phyloP scores from a whole-genome alignment of 768 basidiomycete genomes.

The Hypholoma fasciculare region DNA sequence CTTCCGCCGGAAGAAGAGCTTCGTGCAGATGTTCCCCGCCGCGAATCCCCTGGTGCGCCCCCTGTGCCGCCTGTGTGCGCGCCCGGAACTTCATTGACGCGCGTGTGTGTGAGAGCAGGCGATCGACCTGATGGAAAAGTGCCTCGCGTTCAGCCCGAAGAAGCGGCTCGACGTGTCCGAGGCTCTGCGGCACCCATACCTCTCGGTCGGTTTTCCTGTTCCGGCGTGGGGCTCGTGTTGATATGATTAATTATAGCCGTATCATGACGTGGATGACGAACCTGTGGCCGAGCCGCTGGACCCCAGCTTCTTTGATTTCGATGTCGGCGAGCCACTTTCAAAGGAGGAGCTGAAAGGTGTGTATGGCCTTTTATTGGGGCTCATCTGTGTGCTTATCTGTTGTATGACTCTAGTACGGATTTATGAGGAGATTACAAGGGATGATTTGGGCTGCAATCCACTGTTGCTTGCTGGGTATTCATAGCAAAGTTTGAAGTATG shows the following conservation, averaged over 20 bases:
- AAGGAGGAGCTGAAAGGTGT: conserved; percentile 73
- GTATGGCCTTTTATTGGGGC: not conserved
- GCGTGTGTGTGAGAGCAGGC: conserved; percentile 39
- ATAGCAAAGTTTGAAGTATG: conserved; percentile 6
- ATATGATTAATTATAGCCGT: conserved; percentile 50
- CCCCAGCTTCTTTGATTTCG: conserved; percentile 83
- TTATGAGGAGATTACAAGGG: conserved; percentile 46
- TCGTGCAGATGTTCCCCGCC: conserved; percentile 68
- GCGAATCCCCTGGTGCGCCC: conserved; percentile 63
- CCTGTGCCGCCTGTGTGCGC: not conserved
- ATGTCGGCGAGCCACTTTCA: conserved; percentile 61
- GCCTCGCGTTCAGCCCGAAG: conserved; percentile 83
- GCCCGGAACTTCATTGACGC: not conserved
- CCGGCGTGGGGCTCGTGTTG: not conserved
- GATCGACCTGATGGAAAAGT: conserved; percentile 77
- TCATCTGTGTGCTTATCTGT: not conserved
- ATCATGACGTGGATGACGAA: conserved; percentile 89
- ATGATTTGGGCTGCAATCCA: conserved; percentile 19
- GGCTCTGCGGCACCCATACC: conserved; percentile 87
- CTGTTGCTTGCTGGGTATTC: conserved; percentile 17
- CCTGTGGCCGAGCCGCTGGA: conserved; percentile 77
- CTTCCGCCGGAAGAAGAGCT: conserved; percentile 78
- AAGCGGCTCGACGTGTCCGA: conserved; percentile 87
- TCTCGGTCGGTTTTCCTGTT: conserved; percentile 52
- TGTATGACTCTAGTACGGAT: conserved; percentile 38